Percentiles rank a stretch among this genome's conserved stretches.
Evolutionary conservation across 768 basidiomycete genomes (phyloP).

Genomic region (Lactarius trivialis): DNA sequence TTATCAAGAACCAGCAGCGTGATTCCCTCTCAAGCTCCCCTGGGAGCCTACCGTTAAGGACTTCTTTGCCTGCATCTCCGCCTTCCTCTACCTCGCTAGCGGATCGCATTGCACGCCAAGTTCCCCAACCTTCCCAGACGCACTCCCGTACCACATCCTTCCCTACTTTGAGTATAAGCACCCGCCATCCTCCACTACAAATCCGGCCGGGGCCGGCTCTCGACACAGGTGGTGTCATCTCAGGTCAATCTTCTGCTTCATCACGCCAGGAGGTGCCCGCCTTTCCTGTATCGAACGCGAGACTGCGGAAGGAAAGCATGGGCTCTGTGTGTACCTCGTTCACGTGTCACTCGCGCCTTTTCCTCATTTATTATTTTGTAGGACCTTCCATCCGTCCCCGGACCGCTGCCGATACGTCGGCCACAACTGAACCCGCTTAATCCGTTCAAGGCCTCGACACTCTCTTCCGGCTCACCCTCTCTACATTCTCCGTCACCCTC

Average conservation of each 20-base stretch:
- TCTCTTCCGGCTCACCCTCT: constrained; percentile 42
- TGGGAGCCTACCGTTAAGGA: constrained; percentile 35
- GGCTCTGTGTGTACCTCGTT: constrained; percentile 30
- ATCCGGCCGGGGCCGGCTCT: constrained; percentile 21
- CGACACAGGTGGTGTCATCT: constrained; percentile 29
- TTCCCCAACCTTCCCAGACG: constrained; percentile 29
- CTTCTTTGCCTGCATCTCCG: constrained; percentile 43
- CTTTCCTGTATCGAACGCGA: constrained; percentile 27
- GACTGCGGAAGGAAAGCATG: constrained; percentile 47
- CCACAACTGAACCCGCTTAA: constrained; percentile 38
- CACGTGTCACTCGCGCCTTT: not conserved
- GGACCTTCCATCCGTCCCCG: constrained; percentile 36
- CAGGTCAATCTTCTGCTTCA: constrained; percentile 37
- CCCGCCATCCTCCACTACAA: constrained; percentile 32
- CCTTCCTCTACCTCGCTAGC: constrained; percentile 32
- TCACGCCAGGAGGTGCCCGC: constrained; percentile 27
- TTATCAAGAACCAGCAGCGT: constrained; percentile 56
- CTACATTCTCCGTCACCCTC: constrained; percentile 45
- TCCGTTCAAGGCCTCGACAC: constrained; percentile 46
- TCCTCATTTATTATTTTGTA: constrained; percentile 15
- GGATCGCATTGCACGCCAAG: constrained; percentile 34
- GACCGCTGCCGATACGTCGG: constrained; percentile 40
- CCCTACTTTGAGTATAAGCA: constrained; percentile 32
- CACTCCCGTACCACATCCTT: constrained; percentile 36
- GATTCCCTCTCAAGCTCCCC: constrained; percentile 45